A percentile compares a stretch with the other conserved stretches of the same genome.
Evolutionary conservation across 108 stramenopile species (phyloP).

Genomic region (Cyclotella kingstonii): DNA sequence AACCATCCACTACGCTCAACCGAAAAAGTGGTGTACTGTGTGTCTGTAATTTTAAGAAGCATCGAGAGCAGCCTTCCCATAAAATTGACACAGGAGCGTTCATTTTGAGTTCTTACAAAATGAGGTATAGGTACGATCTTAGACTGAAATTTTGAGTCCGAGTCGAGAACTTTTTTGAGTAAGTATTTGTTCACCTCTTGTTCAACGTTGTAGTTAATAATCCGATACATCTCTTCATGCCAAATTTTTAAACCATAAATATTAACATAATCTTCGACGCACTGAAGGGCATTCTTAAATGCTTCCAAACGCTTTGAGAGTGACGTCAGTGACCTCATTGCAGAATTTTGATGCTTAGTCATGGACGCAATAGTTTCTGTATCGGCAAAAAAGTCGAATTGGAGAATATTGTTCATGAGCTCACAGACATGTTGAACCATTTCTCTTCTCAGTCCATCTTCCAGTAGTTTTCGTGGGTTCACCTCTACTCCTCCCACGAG

Average conservation of each 20-base stretch:
- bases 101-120: slow-evolving; percentile 31
- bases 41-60: slow-evolving; percentile 48
- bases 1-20: slow-evolving; percentile 51
- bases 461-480: slow-evolving; percentile 53
- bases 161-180: slow-evolving; percentile 51
- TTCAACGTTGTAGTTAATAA: slow-evolving; percentile 55
- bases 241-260: slow-evolving; percentile 61
- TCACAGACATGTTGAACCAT: slow-evolving; percentile 49
- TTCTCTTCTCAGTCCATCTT: slow-evolving; percentile 63
- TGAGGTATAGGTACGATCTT: slow-evolving; percentile 50
- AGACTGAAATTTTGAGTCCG: slow-evolving; percentile 48
- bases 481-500: slow-evolving; percentile 60
- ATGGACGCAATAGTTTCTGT: slow-evolving; percentile 34
- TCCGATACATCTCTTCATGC: slow-evolving; percentile 56
- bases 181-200: slow-evolving; percentile 63
- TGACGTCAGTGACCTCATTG: slow-evolving; percentile 34
- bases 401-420: slow-evolving; percentile 43
- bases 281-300: slow-evolving; percentile 48
- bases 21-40: slow-evolving; percentile 48
- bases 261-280: slow-evolving; percentile 61
- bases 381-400: slow-evolving; percentile 48
- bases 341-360: slow-evolving; percentile 20
- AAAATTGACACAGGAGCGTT: slow-evolving; percentile 49
- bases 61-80: slow-evolving; percentile 51
- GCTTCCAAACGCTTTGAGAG: slow-evolving; percentile 42